Base-by-base conservation (phyloP, 2,329 filamentous ascomycete genomes). In the Metarhizium anisopliae region DNA sequence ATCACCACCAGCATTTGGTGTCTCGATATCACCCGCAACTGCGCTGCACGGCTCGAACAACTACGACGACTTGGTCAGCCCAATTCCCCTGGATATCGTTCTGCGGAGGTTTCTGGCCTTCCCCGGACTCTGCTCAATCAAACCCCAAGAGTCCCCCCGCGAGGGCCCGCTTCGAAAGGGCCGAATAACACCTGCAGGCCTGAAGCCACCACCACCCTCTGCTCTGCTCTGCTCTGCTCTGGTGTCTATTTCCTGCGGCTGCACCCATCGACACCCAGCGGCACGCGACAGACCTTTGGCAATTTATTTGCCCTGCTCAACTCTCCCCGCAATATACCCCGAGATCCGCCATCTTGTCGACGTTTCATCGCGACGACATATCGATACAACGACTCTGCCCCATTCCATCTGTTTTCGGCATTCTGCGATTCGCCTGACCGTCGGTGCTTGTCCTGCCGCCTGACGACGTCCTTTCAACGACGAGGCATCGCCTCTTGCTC, bases 161-260 rank as follows among this genome's bases (percentile, higher is more conserved):
- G 64, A 64, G 64, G 66, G 62, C 66, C 59, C 64, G 65, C 64
- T 61, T 62, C 60, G 61, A 68, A 70, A 70, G 68, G 68, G 66
- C 68, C 68, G 68, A 70, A 70, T 70, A 69, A 64, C 63, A 63
- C 62, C 67, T 68, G 67, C 65, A 66, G 62, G 38, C 38, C 38
- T 40, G 38, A 59, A 61, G 58, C 55, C 59, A 53, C 55, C 56
- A 58, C 47, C 61, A 56, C 52, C 61, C 16, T 35, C 58, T 56
- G 53, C 59, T 59, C 56, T 60, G 59, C 57, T 25, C 58, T 57
- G 14, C 57, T 25, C 58, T 57, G 14, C 14, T 16, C 38, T 40
- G 38, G 38, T 40, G 38, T 3, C 38, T 5, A 40, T 51, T 55
- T 60, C 52, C 50, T 42, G 29, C 29, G 20, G 51, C 51, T 52